Evolutionary conservation across 140 eudicot genomes (phyloP).

Genomic region (Senecio squalidus): DNA sequence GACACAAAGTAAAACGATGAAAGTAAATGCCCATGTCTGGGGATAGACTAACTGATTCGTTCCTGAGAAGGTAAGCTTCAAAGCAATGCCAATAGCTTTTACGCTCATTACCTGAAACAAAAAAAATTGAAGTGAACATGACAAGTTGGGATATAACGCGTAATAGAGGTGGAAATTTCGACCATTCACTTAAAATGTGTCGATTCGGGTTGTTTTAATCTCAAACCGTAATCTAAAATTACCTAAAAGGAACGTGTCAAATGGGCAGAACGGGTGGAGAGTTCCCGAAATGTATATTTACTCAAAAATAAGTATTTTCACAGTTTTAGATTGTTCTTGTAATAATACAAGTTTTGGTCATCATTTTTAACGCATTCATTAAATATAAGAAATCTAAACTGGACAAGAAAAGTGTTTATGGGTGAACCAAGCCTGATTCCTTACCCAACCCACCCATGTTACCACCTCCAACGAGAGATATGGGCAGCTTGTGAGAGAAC

Average conservation of each 20-base stretch:
- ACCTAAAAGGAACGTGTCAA: too few relatives aligned
- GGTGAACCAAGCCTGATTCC: neutral
- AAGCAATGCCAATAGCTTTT: slow-evolving; percentile 96
- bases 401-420: neutral
- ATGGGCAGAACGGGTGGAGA: neutral
- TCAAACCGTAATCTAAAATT: too few relatives aligned
- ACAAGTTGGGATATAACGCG: neutral
- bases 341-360: neutral
- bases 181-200: slow-evolving; percentile 1
- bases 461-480: slow-evolving; percentile 2
- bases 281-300: neutral
- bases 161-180: neutral
- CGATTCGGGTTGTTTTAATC: neutral
- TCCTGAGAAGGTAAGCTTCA: slow-evolving; percentile 93
- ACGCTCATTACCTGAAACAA: slow-evolving; percentile 92
- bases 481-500: slow-evolving; percentile 3
- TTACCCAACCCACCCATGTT: neutral
- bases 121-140: neutral
- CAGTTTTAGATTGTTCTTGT: neutral
- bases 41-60: slow-evolving; percentile 87
- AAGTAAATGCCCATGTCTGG: slow-evolving; percentile 89
- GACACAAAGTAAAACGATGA: slow-evolving; percentile 61
- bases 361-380: neutral
- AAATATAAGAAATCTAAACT: neutral
- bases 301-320: neutral